Evolutionary conservation across 139 green algal genomes (phyloP), one percentile per base, ranked within the genome.

Genomic region (Chlorella sp.): DNA sequence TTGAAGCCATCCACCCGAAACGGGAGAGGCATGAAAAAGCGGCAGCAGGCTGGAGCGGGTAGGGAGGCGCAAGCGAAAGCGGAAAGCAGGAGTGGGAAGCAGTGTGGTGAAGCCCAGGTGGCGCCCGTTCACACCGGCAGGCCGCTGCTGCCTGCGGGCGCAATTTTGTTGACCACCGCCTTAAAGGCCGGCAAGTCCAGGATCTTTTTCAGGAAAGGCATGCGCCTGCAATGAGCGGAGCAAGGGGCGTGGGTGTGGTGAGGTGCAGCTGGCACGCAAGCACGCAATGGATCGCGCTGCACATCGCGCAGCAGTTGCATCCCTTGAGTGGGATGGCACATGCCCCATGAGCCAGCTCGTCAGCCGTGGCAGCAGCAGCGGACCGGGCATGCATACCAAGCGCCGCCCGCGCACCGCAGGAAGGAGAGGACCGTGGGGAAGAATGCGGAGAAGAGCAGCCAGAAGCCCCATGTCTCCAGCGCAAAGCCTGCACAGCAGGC

Each of bases 381-480:
- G 60, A 11, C n/a, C n/a, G n/a, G 9, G 60, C 60, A 1, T 68
- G 60, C 60, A 34, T 14, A 36, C 1, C 60, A 68, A 4, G 3
- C 2, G 60, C 60, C 13, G 60, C 60, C 44, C 14, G 30, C 77
- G 16, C 60, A 83, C 77, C 94, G 89, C 44, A 98, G 86, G 88
- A 98, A 98, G 60, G 94, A 91, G 32, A 99, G 86, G 22, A 96
- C 95, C 16, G 94, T 97, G 19, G 97, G 97, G 65, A 98, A 94
- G 86, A 99, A 99, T 77, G 95, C 96, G 83, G 90, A 94, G 84
- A 99, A 99, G 14, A 99, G 90, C 65, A 95, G 84, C 89, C 95
- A 96, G 86, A 99, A 99, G 40, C 97, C 97, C 65, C 98, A 99
- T 1, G 86, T 89, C 88, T 99, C 95, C 60, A 99, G 34, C 8